Evolutionary conservation across 2,329 filamentous ascomycete species (phyloP), one percentile per base, ranked within the genome.

Genomic region (Alternaria gaisen): DNA sequence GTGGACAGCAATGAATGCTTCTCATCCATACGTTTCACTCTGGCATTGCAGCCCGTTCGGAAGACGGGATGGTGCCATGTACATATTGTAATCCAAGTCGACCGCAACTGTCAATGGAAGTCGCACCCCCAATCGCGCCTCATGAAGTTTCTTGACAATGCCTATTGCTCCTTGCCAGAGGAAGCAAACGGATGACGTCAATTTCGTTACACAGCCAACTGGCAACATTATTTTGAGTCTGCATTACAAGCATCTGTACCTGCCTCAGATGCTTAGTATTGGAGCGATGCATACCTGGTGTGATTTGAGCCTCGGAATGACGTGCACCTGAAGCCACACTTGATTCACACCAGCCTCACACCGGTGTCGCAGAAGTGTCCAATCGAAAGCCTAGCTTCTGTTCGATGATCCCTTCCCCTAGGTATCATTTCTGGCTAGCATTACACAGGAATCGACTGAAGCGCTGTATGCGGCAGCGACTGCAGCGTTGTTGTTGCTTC

Each of bases 81-180:
- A 71, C 44, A 69, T 71, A 70, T 52, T 63, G 58, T 65, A 69
- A 66, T 66, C 28, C 24, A 62, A 59, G 60, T 51, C 56, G 58
- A 46, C 60, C 54, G 30, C 47, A 58, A 62, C 65, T 43, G 44
- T 53, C 62, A 64, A 47, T 43, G 34, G 63, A 56, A 46, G 60
- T 63, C 56, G 56, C 51, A 63, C 44, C 38, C 30, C 46, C 14
- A 24, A 30, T 11, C 28, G 1, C 5, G 9, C 32, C 22, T 11
- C 34, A 11, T 30, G 28, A 30, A 30, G 4, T 30, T 12, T 30
- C 8, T 10, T 30, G 28, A 30, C 28, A 30, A 30, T 30, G 28
- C 28, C 11, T 11, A 30, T 12, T 30, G 28, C 11, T 30, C 28
- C 11, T 30, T 11, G 10, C 28, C 11, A 10, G 28, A 30, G 28